Conservation (phyloP, 148 eudicot genomes). For the Salicornia ramosissima region DNA sequence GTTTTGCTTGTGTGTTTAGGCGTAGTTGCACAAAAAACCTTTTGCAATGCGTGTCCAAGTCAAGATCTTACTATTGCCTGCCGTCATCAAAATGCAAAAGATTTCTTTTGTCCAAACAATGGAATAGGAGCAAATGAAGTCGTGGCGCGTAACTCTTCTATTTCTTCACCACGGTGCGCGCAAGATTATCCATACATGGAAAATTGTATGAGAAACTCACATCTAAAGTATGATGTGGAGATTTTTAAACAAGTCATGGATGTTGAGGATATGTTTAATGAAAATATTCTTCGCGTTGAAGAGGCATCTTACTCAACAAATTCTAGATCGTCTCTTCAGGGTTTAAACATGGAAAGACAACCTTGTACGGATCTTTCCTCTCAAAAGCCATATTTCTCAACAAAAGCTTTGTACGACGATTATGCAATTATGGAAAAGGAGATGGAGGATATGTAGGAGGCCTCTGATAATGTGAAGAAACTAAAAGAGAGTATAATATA, state of each 20-base stretch:
- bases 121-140: neutral
- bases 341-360: neutral
- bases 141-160: too few relatives aligned
- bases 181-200: neutral
- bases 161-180: neutral
- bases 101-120: neutral
- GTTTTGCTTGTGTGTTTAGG: too few relatives aligned
- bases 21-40: too few relatives aligned
- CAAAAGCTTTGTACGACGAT: neutral
- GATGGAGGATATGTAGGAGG: neutral
- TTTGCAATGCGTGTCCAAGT: neutral
- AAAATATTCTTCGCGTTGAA: neutral
- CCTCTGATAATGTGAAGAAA: neutral
- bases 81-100: neutral
- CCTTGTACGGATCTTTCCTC: neutral
- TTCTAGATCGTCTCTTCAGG: neutral
- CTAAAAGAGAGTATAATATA: neutral
- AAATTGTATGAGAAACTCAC: neutral
- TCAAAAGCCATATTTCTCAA: neutral
- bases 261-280: neutral
- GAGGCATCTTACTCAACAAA: neutral
- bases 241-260: neutral
- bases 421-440: neutral
- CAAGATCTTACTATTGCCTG: neutral
- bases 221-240: neutral